Base-by-base conservation (phyloP, 2,329 filamentous ascomycete genomes). In the Neoscytalidium dimidiatum region DNA sequence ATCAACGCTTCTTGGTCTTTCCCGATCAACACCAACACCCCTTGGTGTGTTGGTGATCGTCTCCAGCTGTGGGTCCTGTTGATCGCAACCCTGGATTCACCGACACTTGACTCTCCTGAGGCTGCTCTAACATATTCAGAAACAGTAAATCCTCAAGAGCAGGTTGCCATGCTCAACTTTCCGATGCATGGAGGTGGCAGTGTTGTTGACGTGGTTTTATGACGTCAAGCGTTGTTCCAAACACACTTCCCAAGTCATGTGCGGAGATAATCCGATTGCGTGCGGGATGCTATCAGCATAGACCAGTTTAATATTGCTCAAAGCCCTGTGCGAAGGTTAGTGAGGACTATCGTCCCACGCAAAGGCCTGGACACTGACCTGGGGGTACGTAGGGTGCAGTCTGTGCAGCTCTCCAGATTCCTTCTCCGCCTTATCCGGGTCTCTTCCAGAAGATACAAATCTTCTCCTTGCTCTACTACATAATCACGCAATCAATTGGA, bases 391-490 rank as follows among this genome's bases (percentile, higher is more conserved):
- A 44, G 9, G 13, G 23, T n/a, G 9, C 2, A 60, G 56, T 60
- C 56, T 60, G 56, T 60, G 56, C 56, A 5, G 41, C 56, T 60
- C 56, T 60, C 56, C 56, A 60, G 26, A 60, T 23, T 13, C 56
- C 41, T 60, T 46, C 56, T 46, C 56, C 56, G 38, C 56, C 38
- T 46, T 43, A 14, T 28, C 26, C 14, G 8, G 14, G 23, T 19
- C 41, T 23, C 4, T 5, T 19, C 4, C 14, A 9, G 7, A 33
- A n/a, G 28, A 31, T 21, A 33, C 6, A 14, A 52, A 31, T 19
- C 17, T 23, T 23, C 56, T 26, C 56, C 38, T 46, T 60, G 41
- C 26, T n/a, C 41, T 60, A 26, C 28, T 60, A 17, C 26, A 44
- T 17, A 11, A 46, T 60, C 56, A 46, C 41, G 56, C 56, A 60